Conservation (phyloP, 192 early-diverging fungal genomes). For the Gaertneriomyces semiglobifer region DNA sequence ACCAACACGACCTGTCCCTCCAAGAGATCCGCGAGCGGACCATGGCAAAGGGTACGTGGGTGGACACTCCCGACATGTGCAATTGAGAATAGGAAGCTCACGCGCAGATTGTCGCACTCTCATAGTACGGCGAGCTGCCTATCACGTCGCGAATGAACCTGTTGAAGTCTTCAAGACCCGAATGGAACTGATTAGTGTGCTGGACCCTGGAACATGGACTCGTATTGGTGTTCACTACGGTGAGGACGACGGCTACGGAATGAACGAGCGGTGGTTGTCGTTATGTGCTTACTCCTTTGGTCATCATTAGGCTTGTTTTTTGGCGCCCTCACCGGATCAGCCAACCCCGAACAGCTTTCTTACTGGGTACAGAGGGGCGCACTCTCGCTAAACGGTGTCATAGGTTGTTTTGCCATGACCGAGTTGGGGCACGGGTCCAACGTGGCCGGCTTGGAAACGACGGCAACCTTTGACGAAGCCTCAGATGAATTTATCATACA, state of each 20-base stretch:
- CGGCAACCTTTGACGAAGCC: conserved; percentile 77
- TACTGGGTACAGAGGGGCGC: conserved; percentile 86
- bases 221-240: conserved; percentile 80
- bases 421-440: conserved; percentile 84
- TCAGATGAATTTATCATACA: conserved; percentile 76
- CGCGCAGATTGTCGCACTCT: not conserved
- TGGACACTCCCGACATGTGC: not conserved
- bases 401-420: conserved; percentile 93
- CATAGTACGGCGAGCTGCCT: conserved; percentile 62
- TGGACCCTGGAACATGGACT: conserved; percentile 89
- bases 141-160: conserved; percentile 69
- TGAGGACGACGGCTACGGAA: conserved; percentile 8
- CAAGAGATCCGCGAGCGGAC: conserved; percentile 75
- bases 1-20: conserved; percentile 75
- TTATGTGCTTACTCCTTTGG: not conserved
- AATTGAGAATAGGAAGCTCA: not conserved
- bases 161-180: conserved; percentile 66
- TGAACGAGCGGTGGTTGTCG: not conserved
- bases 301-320: conserved; percentile 68
- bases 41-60: conserved; percentile 69
- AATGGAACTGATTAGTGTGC: conserved; percentile 73
- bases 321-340: conserved; percentile 78
- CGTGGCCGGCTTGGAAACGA: conserved; percentile 86
- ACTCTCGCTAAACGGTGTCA: conserved; percentile 72
- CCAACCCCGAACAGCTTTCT: conserved; percentile 75